Percentiles rank a stretch among this genome's conserved stretches.
Evolutionary conservation across 179 eudicot genomes (phyloP).

Genomic region (Corrigiola litoralis): DNA sequence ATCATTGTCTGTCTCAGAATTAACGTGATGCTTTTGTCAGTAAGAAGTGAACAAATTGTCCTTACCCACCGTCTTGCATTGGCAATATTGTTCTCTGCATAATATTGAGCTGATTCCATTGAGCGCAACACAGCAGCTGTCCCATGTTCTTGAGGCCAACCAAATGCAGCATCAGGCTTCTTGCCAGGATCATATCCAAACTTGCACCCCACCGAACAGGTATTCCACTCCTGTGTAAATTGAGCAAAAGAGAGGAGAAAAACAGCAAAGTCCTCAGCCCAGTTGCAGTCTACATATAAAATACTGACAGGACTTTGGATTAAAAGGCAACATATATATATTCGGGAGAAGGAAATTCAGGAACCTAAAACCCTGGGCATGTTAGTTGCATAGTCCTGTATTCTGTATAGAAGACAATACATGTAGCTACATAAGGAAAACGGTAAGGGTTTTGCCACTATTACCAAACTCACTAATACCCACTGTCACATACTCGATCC

Average conservation of each 20-base stretch:
- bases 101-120: constrained; percentile 90
- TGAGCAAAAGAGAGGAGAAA: background rate
- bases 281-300: background rate
- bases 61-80: constrained; percentile 98
- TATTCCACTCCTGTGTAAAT: constrained; percentile 50
- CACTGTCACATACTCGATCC: no score
- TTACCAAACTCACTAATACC: no score
- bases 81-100: constrained; percentile 65
- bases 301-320: no score
- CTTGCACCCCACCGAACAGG: constrained; percentile 85
- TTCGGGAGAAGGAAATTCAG: no score
- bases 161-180: constrained; percentile 76
- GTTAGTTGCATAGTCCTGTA: no score
- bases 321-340: no score
- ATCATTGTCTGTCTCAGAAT: background rate
- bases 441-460: no score
- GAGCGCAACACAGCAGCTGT: constrained; percentile 61
- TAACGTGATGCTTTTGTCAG: no score
- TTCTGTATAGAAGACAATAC: no score
- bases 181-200: constrained; percentile 39
- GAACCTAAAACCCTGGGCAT: no score
- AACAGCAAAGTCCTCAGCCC: background rate
- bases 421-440: no score
- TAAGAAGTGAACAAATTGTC: constrained; percentile 23
- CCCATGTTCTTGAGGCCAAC: constrained; percentile 46